Evolutionary conservation across 169 alveolate species (phyloP), one percentile per base, ranked within the genome.

Genomic region (Eimeria maxima): DNA sequence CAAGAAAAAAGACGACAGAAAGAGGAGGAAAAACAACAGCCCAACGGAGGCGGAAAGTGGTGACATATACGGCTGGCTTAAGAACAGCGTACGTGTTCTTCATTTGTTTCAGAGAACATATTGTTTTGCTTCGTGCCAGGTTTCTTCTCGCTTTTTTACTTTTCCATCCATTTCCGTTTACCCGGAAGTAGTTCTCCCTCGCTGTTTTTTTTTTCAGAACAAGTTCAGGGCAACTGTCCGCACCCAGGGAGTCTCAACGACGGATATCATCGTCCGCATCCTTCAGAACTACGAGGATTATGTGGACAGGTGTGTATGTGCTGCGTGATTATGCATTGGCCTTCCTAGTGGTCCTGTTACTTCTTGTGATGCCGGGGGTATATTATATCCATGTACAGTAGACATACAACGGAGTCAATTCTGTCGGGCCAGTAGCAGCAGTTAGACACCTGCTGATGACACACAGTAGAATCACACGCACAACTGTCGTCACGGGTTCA

Each of bases 211-310:
- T 24, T 14, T 53, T 47, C 63, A 90, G 97, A 99, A 99, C 53
- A 98, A 97, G 78, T 99, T 99, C 95, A 97, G 97, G 96, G 99
- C 99, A 18, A 99, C 99, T 7, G 97, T 97, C 80, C 97, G 99
- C 87, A 99, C 99, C 33, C 99, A 97, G 69, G 99, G 99, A 2
- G 99, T 99, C 18, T 98, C 99, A n/a, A 99, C 99, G 60, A 98
- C 99, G 33, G 99, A 99, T 93, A 81, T 99, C 67, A 98, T 99
- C 53, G 98, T 98, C 53, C 97, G 99, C 80, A 99, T 99, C 60
- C 97, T 99, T 50, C 99, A 98, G 95, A 99, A 99, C 95, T 99
- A 99, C 96, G 99, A 99, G 93, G 99, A 98, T 87, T 99, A 99
- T 96, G 98, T 99, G 8, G 98, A 98, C 89, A 88, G 97, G 89